Evolutionary conservation across 2,329 filamentous ascomycete genomes (phyloP).

Genomic region (Aspergillus ibericus): DNA sequence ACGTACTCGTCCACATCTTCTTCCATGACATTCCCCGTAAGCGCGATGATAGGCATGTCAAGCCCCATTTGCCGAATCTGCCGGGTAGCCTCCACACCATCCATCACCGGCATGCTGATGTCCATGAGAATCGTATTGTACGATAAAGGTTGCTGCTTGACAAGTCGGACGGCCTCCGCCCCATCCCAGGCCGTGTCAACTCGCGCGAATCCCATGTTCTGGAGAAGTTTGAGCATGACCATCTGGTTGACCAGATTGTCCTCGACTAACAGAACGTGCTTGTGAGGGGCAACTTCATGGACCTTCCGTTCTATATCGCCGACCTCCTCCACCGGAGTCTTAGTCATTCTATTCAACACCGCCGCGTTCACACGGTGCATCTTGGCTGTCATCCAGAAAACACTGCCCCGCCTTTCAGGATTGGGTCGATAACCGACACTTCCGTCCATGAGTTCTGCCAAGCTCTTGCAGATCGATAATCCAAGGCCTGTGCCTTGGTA

Average conservation of each 20-base stretch:
- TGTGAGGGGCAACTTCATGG: slow-evolving; percentile 39
- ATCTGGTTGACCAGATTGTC: slow-evolving; percentile 47
- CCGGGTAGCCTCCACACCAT: slow-evolving; percentile 47
- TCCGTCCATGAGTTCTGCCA: slow-evolving; percentile 59
- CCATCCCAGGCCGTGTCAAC: slow-evolving; percentile 48
- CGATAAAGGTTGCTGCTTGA: slow-evolving; percentile 43
- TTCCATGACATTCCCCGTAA: slow-evolving; percentile 58
- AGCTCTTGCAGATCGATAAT: slow-evolving; percentile 58
- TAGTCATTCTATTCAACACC: slow-evolving; percentile 29
- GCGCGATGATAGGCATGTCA: slow-evolving; percentile 53
- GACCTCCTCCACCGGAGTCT: slow-evolving; percentile 8
- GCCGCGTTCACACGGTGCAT: slow-evolving; percentile 40
- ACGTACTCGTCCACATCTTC: slow-evolving; percentile 57
- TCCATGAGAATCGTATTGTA: slow-evolving; percentile 52
- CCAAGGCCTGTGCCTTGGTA: slow-evolving; percentile 60
- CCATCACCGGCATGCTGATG: slow-evolving; percentile 50
- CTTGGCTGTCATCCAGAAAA: slow-evolving; percentile 54
- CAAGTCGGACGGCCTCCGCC: slow-evolving; percentile 44
- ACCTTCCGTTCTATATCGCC: slow-evolving; percentile 33
- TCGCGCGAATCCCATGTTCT: slow-evolving; percentile 43
- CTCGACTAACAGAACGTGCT: slow-evolving; percentile 44
- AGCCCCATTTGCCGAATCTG: slow-evolving; percentile 42
- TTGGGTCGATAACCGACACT: slow-evolving; percentile 50
- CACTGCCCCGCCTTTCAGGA: slow-evolving; percentile 48
- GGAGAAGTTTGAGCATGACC: slow-evolving; percentile 41